These are phyloP conservation scores for Hyphopichia pseudoburtonii DNA, from an alignment of 1,139 yeast genomes.

Conservation along the genomic window DNA sequence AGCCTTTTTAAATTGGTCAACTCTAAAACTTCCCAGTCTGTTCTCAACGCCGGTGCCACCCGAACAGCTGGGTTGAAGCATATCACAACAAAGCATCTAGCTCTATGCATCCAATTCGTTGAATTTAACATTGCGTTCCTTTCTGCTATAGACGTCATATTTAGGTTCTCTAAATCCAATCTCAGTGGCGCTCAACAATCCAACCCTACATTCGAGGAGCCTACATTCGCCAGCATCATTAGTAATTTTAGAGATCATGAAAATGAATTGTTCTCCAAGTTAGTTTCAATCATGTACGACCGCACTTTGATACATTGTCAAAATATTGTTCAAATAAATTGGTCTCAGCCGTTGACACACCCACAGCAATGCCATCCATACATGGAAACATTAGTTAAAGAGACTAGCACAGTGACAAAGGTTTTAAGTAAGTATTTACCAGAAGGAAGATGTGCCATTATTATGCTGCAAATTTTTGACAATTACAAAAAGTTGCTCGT, in stretches of 20 bases:
- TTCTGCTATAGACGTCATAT: slow-evolving; percentile 17
- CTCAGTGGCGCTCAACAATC: slow-evolving; percentile 7
- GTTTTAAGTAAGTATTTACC: slow-evolving; percentile 62
- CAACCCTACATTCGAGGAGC: slow-evolving; percentile 29
- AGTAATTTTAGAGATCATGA: slow-evolving; percentile 58
- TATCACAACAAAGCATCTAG: slow-evolving; percentile 73
- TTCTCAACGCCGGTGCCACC: slow-evolving; percentile 77
- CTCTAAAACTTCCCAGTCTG: slow-evolving; percentile 58
- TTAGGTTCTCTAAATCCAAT: slow-evolving; percentile 8
- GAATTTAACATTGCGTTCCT: slow-evolving; percentile 38
- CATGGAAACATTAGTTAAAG: slow-evolving; percentile 68
- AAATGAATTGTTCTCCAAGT: slow-evolving; percentile 62
- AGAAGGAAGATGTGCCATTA: slow-evolving; percentile 44
- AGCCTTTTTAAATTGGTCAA: slow-evolving; percentile 56
- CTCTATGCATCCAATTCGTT: slow-evolving; percentile 63
- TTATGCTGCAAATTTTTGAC: slow-evolving; percentile 59
- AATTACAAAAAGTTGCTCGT: slow-evolving; percentile 58
- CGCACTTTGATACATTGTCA: slow-evolving; percentile 53
- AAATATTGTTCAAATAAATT: slow-evolving; percentile 47
- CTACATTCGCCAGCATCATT: slow-evolving; percentile 31
- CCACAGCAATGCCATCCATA: slow-evolving; percentile 55
- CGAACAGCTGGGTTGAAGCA: slow-evolving; percentile 73
- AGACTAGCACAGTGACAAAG: slow-evolving; percentile 61
- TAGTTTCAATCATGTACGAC: slow-evolving; percentile 70
- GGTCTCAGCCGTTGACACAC: slow-evolving; percentile 44